Conservation (phyloP, 2,329 filamentous ascomycete genomes). For the Trichophyton simii region DNA sequence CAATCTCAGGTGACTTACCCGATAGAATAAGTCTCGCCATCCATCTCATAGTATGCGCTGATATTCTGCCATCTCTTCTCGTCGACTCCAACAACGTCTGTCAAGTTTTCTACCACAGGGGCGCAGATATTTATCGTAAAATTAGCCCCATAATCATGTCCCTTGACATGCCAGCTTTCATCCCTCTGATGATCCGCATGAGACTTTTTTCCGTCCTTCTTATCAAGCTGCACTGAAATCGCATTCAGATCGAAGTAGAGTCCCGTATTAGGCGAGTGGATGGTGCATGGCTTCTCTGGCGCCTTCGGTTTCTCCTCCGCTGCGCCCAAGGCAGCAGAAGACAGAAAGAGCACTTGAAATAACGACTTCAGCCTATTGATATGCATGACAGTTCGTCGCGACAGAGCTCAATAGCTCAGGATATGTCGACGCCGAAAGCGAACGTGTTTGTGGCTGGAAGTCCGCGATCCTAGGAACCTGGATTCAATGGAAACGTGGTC, state of each 20-base stretch:
- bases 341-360: not conserved
- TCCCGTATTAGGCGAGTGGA: constrained; percentile 47
- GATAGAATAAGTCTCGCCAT: constrained; percentile 34
- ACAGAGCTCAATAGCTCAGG: not conserved
- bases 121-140: constrained; percentile 41
- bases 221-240: constrained; percentile 40
- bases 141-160: constrained; percentile 39
- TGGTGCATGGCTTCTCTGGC: constrained; percentile 43
- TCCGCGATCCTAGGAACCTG: not conserved
- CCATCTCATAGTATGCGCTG: constrained; percentile 37
- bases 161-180: constrained; percentile 38
- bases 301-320: not conserved
- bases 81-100: constrained; percentile 36
- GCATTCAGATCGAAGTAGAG: constrained; percentile 52
- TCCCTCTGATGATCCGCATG: constrained; percentile 25
- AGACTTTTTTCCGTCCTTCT: constrained; percentile 30
- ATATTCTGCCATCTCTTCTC: constrained; percentile 33
- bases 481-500: not conserved
- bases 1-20: constrained; percentile 25
- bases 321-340: not conserved
- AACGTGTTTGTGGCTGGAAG: not conserved
- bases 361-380: not conserved
- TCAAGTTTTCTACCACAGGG: constrained; percentile 36
- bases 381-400: constrained; percentile 2
- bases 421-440: not conserved